These are phyloP conservation scores for Petunia axillaris DNA, from an alignment of 257 asterid species.

Conservation along the genomic window DNA sequence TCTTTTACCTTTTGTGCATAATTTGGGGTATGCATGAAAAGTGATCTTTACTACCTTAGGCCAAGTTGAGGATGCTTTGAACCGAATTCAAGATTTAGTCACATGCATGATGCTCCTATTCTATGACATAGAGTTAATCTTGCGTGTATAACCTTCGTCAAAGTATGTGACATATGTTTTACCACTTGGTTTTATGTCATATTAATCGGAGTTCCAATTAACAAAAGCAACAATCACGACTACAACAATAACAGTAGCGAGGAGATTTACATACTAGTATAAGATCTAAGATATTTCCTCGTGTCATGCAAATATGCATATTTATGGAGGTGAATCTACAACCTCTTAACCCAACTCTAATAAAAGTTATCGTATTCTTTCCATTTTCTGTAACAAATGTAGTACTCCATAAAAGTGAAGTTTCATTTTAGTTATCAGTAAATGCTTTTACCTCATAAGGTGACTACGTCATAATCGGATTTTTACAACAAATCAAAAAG, in stretches of 20 bases:
- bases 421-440: too few relatives aligned
- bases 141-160: conserved; percentile 13
- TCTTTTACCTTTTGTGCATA: conserved; percentile 12
- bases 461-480: too few relatives aligned
- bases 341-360: background rate
- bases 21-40: conserved; percentile 25
- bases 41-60: background rate
- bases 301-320: too few relatives aligned
- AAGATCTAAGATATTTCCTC: too few relatives aligned
- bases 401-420: too few relatives aligned
- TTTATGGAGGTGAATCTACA: too few relatives aligned
- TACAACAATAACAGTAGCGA: too few relatives aligned
- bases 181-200: background rate
- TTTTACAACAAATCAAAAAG: too few relatives aligned
- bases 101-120: conserved; percentile 19
- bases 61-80: conserved; percentile 21
- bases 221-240: too few relatives aligned
- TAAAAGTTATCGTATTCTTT: background rate
- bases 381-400: background rate
- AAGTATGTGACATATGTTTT: conserved; percentile 1
- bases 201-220: background rate
- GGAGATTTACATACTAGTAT: too few relatives aligned
- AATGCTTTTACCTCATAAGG: too few relatives aligned
- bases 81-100: conserved; percentile 17
- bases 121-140: background rate